These are phyloP conservation scores for Cyclotella kingstonii DNA, from an alignment of 108 stramenopile genomes.

Conservation along the genomic window DNA sequence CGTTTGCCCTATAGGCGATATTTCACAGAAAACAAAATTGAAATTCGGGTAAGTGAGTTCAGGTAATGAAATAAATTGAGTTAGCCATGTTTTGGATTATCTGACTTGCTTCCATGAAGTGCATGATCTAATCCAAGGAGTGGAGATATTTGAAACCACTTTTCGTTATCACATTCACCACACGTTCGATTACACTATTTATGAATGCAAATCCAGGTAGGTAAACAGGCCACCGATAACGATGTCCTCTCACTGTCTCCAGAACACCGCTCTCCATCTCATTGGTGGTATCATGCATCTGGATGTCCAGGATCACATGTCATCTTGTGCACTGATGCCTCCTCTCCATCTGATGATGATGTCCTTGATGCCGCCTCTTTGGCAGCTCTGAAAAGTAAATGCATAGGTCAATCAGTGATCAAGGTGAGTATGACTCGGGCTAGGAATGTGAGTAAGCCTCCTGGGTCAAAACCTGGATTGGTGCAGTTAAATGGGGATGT, in stretches of 20 bases:
- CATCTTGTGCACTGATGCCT: conserved; percentile 64
- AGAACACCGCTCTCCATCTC: conserved; percentile 70
- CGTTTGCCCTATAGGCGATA: conserved; percentile 78
- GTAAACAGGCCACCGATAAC: conserved; percentile 86
- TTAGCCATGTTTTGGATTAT: no score
- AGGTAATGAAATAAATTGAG: no score
- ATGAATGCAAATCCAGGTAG: conserved; percentile 47
- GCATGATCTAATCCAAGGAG: no score
- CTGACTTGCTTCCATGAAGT: no score
- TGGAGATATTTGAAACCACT: not conserved
- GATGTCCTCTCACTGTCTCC: conserved; percentile 73
- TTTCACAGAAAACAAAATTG: conserved; percentile 56
- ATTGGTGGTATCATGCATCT: conserved; percentile 92
- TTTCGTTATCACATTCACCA: not conserved
- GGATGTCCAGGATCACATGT: conserved; percentile 91
- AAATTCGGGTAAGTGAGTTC: conserved; percentile 70
- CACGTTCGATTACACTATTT: not conserved
- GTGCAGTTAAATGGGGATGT: conserved; percentile 78
- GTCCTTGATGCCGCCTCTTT: conserved; percentile 77
- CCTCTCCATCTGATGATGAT: conserved; percentile 62
- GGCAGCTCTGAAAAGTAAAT: conserved; percentile 85
- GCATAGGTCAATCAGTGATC: conserved; percentile 60
- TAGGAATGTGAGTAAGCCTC: conserved; percentile 85
- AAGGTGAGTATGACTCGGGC: conserved; percentile 80
- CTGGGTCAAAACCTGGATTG: conserved; percentile 84